phyloP scores from a whole-genome alignment of 75 land plant genomes.

The Pseudotsuga menziesii region DNA sequence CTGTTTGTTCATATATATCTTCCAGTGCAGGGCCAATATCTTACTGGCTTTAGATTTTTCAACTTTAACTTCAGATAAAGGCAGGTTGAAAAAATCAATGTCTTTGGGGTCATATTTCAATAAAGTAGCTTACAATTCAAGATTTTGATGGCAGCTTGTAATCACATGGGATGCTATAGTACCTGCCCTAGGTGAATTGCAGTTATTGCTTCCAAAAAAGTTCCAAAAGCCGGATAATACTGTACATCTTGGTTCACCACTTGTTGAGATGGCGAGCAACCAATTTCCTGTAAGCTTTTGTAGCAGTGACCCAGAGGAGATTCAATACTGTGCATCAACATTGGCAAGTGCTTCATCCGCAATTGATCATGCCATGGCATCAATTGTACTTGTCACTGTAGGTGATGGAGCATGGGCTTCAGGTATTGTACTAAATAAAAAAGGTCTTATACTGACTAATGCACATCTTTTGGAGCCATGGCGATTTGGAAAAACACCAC shows the following conservation, averaged over 20 bases:
- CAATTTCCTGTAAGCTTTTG: conserved; percentile 9
- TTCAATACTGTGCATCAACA: conserved; percentile 8
- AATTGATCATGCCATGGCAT: conserved; percentile 54
- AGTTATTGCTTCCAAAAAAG: conserved; percentile 8
- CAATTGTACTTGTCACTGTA: conserved; percentile 78
- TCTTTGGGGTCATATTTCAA: not conserved
- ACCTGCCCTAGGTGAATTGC: conserved; percentile 30
- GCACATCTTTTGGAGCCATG: conserved; percentile 96
- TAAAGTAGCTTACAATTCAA: not conserved
- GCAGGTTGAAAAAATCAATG: not conserved
- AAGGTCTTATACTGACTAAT: conserved; percentile 91
- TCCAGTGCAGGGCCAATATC: not conserved
- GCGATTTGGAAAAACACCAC: conserved; percentile 69
- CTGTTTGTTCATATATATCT: not conserved
- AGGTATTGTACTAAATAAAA: conserved; percentile 64
- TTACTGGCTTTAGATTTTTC: not conserved
- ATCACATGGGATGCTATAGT: conserved; percentile 74
- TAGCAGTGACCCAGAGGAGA: conserved; percentile 6
- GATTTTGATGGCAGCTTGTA: conserved; percentile 57
- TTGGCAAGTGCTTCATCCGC: conserved; percentile 11
- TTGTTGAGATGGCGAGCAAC: not conserved
- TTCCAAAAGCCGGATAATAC: not conserved
- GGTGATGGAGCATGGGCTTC: conserved; percentile 95
- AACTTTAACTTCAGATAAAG: not conserved
- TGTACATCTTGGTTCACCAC: not conserved